Evolutionary conservation across 257 asterid genomes (phyloP), one percentile per base, ranked within the genome.

Genomic region (Solanum chilense): DNA sequence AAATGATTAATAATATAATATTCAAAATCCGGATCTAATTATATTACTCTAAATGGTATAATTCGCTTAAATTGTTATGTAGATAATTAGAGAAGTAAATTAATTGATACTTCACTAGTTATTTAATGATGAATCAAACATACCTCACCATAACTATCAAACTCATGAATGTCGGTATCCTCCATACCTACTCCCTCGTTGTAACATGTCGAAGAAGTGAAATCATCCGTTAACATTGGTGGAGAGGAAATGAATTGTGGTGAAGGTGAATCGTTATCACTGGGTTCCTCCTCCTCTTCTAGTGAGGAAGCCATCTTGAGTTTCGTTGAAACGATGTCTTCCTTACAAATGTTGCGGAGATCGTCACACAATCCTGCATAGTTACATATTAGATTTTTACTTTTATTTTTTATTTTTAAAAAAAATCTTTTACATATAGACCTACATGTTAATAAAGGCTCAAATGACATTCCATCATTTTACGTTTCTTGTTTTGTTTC

Each of bases 381-480:
- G 7, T 56, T 56, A 56, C 5, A 39, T 4, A 33, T 37, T 37
- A 37, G 41, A 37, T 37, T 37, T 5, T 37, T 37, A 37, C 35
- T 33, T 33, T 33, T 33, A 33, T 35, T 35, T 35, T 5, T 35
- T 29, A 2, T 29, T 31, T 31, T 31, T 31, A 0, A 31, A 31
- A 31, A 31, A 31, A 37, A 37, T 3, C 21, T 42, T 16, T 77
- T 11, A 11, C 1, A 21, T 77, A 75, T 71, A 88, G 45, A 73
- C 91, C 81, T 35, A 96, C 98, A 97, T 64, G 94, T 91, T 88
- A 92, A 86, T 69, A 87, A 87, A 74, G 96, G 95, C 74, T 92
- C 94, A 13, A 78, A 64, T 88, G 92, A 87, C 85, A 89, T 66
- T 6, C 77, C 73, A 71, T 93, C 93, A 88, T 92, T 93, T 86